Conservation (phyloP, 768 basidiomycete species). For the Calocera viscosa region DNA sequence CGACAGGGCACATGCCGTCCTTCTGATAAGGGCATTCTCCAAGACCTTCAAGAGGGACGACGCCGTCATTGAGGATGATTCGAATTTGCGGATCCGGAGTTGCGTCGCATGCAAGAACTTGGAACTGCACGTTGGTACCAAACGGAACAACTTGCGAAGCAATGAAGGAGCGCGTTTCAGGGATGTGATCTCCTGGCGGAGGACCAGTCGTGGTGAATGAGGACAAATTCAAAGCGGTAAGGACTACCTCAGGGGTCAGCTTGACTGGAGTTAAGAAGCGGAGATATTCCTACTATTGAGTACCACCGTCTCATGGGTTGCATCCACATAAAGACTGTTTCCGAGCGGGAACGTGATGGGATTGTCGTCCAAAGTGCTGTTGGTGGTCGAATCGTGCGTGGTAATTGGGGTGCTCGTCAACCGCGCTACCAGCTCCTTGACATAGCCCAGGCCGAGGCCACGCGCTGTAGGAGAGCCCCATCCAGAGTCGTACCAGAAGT, state of each 20-base stretch:
- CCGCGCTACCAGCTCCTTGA: slow-evolving; percentile 73
- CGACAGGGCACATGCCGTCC: slow-evolving; percentile 29
- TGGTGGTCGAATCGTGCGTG: slow-evolving; percentile 30
- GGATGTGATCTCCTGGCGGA: slow-evolving; percentile 61
- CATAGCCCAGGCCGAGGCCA: slow-evolving; percentile 62
- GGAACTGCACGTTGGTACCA: slow-evolving; percentile 48
- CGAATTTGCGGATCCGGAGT: slow-evolving; percentile 25
- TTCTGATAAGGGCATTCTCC: slow-evolving; percentile 25
- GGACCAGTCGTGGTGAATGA: slow-evolving; percentile 62
- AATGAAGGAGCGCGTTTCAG: slow-evolving; percentile 29
- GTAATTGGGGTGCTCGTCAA: slow-evolving; percentile 36
- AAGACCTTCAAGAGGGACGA: slow-evolving; percentile 26
- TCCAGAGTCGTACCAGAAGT: slow-evolving; percentile 46
- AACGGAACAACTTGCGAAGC: slow-evolving; percentile 31
- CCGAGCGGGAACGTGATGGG: slow-evolving; percentile 35
- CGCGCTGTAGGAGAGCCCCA: slow-evolving; percentile 74
- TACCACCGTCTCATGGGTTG: slow-evolving; percentile 84
- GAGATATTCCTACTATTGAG: slow-evolving; percentile 47
- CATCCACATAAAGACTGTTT: slow-evolving; percentile 71
- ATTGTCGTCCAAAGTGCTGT: slow-evolving; percentile 30
- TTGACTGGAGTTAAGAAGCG: background rate
- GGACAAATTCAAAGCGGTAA: slow-evolving; percentile 76
- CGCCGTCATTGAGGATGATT: slow-evolving; percentile 30
- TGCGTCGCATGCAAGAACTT: slow-evolving; percentile 30
- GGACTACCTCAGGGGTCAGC: slow-evolving; percentile 34